Conservation (phyloP, 106 monocot species). For the Ottelia alismoides region DNA sequence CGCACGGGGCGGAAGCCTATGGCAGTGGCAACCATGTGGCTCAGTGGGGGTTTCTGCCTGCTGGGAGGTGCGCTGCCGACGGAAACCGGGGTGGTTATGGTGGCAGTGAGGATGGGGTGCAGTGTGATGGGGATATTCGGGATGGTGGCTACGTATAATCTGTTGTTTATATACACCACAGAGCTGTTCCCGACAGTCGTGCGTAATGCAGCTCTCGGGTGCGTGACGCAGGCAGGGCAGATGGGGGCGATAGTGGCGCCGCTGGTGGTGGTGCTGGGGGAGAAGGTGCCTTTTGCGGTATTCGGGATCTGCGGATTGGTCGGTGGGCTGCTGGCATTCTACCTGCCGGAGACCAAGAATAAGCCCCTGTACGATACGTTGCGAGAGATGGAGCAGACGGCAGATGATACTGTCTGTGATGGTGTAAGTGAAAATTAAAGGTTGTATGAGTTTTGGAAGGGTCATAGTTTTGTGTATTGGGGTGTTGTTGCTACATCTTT, state of each 20-base stretch:
- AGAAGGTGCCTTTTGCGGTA: constrained; percentile 4
- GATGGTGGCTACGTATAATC: neutral
- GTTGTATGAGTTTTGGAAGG: too few species aligned
- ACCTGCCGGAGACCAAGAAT: constrained; percentile 6
- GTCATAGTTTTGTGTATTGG: too few species aligned
- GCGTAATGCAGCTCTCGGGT: constrained; percentile 21
- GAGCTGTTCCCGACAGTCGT: constrained; percentile 13
- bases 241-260: constrained; percentile 19
- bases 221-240: constrained; percentile 21
- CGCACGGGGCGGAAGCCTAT: neutral
- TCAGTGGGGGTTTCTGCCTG: constrained; percentile 1
- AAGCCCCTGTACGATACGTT: constrained; percentile 10
- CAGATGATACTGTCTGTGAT: too few species aligned
- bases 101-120: constrained; percentile 2
- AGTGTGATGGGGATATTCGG: constrained; percentile 5
- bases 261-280: constrained; percentile 13
- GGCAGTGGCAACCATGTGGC: neutral
- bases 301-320: constrained; percentile 11
- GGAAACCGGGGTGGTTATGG: neutral
- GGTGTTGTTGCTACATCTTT: too few species aligned
- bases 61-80: constrained; percentile 1
- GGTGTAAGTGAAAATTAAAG: too few species aligned
- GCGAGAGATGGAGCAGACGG: constrained; percentile 7
- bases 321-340: constrained; percentile 2
- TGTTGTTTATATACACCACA: constrained; percentile 4